Base-by-base conservation (phyloP, 257 asterid genomes). In the Solanum arcanum region DNA sequence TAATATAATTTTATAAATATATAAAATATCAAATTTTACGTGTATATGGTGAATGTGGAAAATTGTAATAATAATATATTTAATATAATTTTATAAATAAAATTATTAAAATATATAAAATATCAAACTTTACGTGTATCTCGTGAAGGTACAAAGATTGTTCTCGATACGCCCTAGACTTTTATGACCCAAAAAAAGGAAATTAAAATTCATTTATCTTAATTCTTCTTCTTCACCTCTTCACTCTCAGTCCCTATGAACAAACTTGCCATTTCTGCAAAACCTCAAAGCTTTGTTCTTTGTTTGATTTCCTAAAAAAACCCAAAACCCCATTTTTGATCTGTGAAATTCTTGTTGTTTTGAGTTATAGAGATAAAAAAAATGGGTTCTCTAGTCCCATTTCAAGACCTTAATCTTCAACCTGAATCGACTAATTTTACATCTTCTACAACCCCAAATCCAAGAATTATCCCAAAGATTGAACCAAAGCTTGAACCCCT, bases 401-500 rank as follows among this genome's bases (percentile, higher is more conserved):
- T 74, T 74, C 81, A 74, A 21, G 81, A 74, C 81, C 59, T 76
- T 18, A 93, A 94, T 89, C 92, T 92, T 21, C 89, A 78, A 23
- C 90, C 90, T 2, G 91, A 89, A 73, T 83, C 89, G 9, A 37
- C 87, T 0, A 20, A 76, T 44, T 27, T 90, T 87, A 21, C 33
- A 72, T 64, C 44, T 20, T 23, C 31, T 37, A 15, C 52, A 37
- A 37, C 9, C 82, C 82, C 89, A 56, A 20, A 88, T 62, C 23
- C 87, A 76, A 70, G 74, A 9, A n/a, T 87, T 74, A 33, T 87
- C 37, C 94, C 94, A 13, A 93, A 90, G 81, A 77, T 83, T 27
- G 95, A 92, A 84, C 97, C 96, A 0, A 94, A 93, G 66, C 90
- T 91, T 29, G 97, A 95, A 86, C 96, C 95, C 9, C 16, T 91